Conservation (phyloP, 192 early-diverging fungal genomes). For the Bifiguratus adelaidae region DNA sequence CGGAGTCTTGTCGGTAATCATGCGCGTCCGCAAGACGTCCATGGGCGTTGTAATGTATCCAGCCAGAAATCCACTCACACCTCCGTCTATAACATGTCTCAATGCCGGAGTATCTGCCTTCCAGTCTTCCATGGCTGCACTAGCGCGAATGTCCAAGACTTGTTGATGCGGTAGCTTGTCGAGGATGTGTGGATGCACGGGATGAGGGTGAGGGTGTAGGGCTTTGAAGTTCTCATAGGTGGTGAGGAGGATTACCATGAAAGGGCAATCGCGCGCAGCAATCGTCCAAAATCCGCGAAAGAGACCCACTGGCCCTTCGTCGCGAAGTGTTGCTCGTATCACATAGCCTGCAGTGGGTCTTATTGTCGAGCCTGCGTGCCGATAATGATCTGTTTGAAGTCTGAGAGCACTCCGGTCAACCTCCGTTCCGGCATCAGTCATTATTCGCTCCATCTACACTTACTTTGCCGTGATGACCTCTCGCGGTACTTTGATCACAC, state of each 20-base stretch:
- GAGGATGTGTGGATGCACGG: conserved; percentile 17
- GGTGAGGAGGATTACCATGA: conserved; percentile 68
- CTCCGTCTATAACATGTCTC: conserved; percentile 58
- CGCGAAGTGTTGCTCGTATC: conserved; percentile 35
- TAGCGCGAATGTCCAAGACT: conserved; percentile 26
- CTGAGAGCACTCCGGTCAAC: no score
- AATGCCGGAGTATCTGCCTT: conserved; percentile 54
- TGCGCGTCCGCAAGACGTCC: conserved; percentile 56
- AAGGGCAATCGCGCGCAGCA: conserved; percentile 60
- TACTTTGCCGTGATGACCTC: conserved; percentile 59
- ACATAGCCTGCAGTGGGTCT: conserved; percentile 30
- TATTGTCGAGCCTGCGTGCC: conserved; percentile 12
- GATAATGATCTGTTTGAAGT: conserved; percentile 57
- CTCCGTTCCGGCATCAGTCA: no score
- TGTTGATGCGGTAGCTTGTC: conserved; percentile 5
- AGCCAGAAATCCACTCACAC: conserved; percentile 60
- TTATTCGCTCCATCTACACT: no score
- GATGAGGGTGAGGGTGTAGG: conserved; percentile 41
- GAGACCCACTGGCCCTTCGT: conserved; percentile 49
- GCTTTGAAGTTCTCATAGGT: conserved; percentile 70
- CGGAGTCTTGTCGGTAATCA: conserved; percentile 45
- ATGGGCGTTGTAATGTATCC: conserved; percentile 68
- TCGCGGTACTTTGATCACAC: conserved; percentile 66
- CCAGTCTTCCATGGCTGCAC: conserved; percentile 35
- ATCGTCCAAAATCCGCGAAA: conserved; percentile 65